phyloP scores from a whole-genome alignment of 176 grass and related monocot genomes.

The Bolboschoenus planiculmis region DNA sequence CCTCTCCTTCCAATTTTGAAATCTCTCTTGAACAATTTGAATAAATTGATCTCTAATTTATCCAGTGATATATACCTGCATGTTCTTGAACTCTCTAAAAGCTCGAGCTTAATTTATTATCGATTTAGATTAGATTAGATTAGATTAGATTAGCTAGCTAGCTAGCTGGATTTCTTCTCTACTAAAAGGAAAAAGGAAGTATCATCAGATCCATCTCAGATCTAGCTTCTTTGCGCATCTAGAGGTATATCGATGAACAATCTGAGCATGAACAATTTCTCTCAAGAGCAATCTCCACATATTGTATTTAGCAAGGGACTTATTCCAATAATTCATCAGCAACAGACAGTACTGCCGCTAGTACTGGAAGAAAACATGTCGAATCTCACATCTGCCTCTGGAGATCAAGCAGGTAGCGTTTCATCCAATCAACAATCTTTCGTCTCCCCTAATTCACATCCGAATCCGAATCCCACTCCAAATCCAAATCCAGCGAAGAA shows the following conservation, averaged over 20 bases:
- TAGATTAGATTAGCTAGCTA: conserved; percentile 4
- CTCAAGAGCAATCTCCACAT: background rate
- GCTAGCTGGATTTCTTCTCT: background rate
- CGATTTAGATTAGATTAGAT: conserved; percentile 2
- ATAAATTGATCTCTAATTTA: too few species aligned
- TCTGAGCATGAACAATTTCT: conserved; percentile 12
- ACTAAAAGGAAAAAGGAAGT: background rate
- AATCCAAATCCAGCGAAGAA: conserved; percentile 57
- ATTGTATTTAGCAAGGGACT: conserved; percentile 53
- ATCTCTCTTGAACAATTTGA: background rate
- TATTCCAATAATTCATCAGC: conserved; percentile 48
- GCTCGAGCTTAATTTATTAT: conserved; percentile 10
- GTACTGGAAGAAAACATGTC: conserved; percentile 86
- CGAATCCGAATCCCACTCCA: conserved; percentile 12
- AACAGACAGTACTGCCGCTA: conserved; percentile 33
- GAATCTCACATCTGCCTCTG: conserved; percentile 88
- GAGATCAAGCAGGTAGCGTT: conserved; percentile 65
- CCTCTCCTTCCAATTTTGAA: background rate
- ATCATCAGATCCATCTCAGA: conserved; percentile 21
- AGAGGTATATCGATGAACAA: conserved; percentile 22
- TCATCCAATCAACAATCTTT: conserved; percentile 56
- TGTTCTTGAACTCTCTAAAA: background rate
- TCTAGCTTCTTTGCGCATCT: background rate
- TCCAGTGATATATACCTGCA: conserved; percentile 24
- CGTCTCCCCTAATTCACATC: conserved; percentile 27